These are phyloP conservation scores for Trichoderma citrinoviride DNA, from an alignment of 2,329 filamentous ascomycete genomes.

Conservation along the genomic window DNA sequence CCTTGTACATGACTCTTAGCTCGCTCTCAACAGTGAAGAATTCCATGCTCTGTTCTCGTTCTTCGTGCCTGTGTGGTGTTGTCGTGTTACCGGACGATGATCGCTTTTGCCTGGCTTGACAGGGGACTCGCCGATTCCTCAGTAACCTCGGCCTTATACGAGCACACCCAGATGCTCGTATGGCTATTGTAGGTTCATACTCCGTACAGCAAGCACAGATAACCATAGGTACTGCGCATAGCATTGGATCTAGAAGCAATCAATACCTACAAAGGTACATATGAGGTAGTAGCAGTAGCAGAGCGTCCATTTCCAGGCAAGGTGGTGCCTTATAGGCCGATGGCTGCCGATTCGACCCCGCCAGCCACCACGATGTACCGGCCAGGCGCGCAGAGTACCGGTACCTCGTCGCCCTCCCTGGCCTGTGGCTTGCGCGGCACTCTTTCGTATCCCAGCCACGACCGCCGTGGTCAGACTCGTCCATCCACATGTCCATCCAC, in stretches of 20 bases:
- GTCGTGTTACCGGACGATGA: neutral
- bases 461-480: conserved; percentile 4
- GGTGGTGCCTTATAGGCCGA: conserved; percentile 4
- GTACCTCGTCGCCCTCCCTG: neutral
- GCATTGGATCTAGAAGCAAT: too few relatives aligned
- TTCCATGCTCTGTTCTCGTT: neutral
- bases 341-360: conserved; percentile 14
- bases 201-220: too few relatives aligned
- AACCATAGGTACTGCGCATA: neutral
- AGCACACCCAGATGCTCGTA: conserved; percentile 7
- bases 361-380: neutral
- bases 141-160: conserved; percentile 12
- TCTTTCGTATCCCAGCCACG: conserved; percentile 18
- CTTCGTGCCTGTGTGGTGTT: neutral
- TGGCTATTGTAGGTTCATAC: too few relatives aligned
- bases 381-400: conserved; percentile 2
- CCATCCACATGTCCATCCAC: neutral
- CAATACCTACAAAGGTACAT: too few relatives aligned
- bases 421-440: conserved; percentile 14
- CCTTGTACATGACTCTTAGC: too few relatives aligned
- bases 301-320: neutral
- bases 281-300: too few relatives aligned
- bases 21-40: neutral
- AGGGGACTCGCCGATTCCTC: neutral
- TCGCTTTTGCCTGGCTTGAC: conserved; percentile 8